Evolutionary conservation across 202 grass and related monocot species (phyloP), one percentile per base, ranked within the genome.

Genomic region (Setaria italica): DNA sequence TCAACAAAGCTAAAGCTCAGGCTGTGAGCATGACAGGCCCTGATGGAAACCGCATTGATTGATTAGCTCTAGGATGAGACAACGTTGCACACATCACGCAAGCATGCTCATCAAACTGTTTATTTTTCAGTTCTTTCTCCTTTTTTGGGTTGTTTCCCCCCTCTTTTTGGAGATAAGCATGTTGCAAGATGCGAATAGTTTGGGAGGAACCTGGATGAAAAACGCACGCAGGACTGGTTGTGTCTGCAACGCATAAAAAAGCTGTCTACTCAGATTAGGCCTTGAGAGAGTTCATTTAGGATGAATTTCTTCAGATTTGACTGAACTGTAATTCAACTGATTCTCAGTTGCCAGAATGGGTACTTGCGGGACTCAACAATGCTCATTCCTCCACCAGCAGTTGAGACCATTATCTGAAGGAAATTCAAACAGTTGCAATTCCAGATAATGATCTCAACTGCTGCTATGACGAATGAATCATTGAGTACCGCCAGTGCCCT

Each of bases 1-100:
- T 76, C 62, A 84, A 80, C 4, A 80, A 90, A 87, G 76, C 62
- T 70, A 46, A 54, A 74, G 9, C 64, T 7, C 70, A 16, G 41
- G 42, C 50, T 30, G 21, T 16, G 70, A 80, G 33, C 32, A 56
- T 15, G 51, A 39, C 79, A 69, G 17, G 13, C 20, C 79, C 48
- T 67, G 74, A 83, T 12, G 60, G 9, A 45, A 77, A 74, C 48
- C 42, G 45, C 25, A 25, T 25, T 25, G 49, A 14, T 20, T 19
- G 30, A 43, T 76, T 63, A 46, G 79, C 53, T 70, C 42, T 32
- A 83, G 55, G 80, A 21, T 37, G 15, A 47, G 85, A 87, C 70
- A 76, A 56, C 6, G 54, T 76, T 68, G 76, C 80, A 58, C 30
- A 53, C 85, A 80, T 90, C 75, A 62, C 7, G 30, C 68, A 11